Base-by-base conservation (phyloP, 306 rosid species). In the Gastrolobium bilobum region DNA sequence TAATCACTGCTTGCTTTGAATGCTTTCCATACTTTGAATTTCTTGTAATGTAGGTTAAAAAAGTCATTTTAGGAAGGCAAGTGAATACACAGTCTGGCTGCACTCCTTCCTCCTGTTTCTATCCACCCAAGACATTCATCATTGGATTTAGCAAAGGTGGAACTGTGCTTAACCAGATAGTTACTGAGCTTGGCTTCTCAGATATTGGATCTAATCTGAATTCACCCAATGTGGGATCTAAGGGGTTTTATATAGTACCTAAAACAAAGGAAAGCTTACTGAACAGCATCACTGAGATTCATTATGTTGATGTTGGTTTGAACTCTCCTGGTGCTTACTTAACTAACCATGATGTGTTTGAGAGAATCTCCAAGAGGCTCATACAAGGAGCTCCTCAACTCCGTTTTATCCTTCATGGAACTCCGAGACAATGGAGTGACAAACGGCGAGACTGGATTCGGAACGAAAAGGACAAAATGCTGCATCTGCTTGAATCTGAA, bases 91-190 rank as follows among this genome's bases (percentile, higher is more conserved):
- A 39, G 35, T 54, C 42, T 39, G 68, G 54, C 46, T 54, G 20
- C 35, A 50, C 56, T 57, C 80, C 85, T 2, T 11, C 81, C 37
- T 69, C 72, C 0, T 14, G 62, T 58, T 63, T 29, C 71, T n/a
- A 34, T 65, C 83, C 61, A 9, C 92, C 97, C 7, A 75, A 81
- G 78, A 92, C 92, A 48, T 59, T 87, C 72, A 39, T 91, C 66
- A 88, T 94, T 56, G 99, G 97, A 75, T 94, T 94, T 80, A 94
- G 97, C 90, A 92, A 94, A 86, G 99, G 99, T 4, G 98, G 99
- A 48, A 79, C 92, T 39, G 94, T 94, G 6, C 57, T 92, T 66
- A 94, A 94, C 82, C 99, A 94, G 71, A 69, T 94, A 71, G 86
- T 91, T 69, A 78, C 97, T 3, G 99, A 94, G 51, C 91, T 92